Percentiles rank a stretch among this genome's conserved stretches.
phyloP scores from a whole-genome alignment of 257 asterid genomes.

The Penstemon eatonii region DNA sequence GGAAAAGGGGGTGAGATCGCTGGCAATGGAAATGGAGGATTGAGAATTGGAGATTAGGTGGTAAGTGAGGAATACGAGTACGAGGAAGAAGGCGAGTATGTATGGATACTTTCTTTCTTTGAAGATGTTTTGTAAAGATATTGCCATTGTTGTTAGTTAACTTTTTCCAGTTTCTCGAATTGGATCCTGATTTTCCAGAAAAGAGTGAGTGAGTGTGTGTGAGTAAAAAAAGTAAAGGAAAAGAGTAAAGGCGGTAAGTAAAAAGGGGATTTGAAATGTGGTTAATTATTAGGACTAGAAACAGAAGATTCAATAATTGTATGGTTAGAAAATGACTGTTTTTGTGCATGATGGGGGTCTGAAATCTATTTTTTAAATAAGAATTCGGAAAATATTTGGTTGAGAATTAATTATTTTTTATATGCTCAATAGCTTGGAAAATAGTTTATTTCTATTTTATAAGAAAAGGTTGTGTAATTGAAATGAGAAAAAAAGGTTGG shows the following conservation, averaged over 20 bases:
- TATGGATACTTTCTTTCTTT: constrained; percentile 78
- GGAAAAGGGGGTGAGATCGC: constrained; percentile 37
- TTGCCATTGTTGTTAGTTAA: constrained; percentile 41
- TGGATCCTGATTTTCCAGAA: constrained; percentile 21
- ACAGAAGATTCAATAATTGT: no score
- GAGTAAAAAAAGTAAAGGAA: not conserved
- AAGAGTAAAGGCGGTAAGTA: no score
- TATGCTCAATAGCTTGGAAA: no score
- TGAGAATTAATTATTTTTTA: no score
- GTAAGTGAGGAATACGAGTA: constrained; percentile 58
- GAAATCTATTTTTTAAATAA: no score
- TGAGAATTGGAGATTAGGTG: constrained; percentile 68
- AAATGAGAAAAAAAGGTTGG: not conserved
- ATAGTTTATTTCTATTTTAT: not conserved
- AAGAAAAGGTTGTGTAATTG: not conserved
- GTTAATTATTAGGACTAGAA: no score
- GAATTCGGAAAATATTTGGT: no score
- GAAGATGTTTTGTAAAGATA: constrained; percentile 52
- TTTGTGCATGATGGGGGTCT: no score
- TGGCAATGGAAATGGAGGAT: constrained; percentile 44
- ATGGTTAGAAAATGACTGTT: no score
- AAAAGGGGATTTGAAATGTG: no score
- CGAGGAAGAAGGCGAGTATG: constrained; percentile 57
- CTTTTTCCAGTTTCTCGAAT: not conserved
- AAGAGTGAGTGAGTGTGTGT: not conserved